Conservation (phyloP, 2,329 filamentous ascomycete genomes). For the Raffaelea ambrosiae region DNA sequence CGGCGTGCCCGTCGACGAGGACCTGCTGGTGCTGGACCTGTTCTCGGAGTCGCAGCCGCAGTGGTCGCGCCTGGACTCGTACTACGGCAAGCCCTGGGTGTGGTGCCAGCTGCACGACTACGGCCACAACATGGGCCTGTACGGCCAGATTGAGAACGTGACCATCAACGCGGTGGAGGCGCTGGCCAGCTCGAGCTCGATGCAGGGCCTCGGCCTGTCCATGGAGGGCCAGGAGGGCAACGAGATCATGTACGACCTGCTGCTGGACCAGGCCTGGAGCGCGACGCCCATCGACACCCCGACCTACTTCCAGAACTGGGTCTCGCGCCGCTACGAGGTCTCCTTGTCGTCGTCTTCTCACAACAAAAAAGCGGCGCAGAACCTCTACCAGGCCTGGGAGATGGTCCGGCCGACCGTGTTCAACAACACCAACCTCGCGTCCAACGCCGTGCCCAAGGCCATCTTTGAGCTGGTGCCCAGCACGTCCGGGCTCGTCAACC, state of each 20-base stretch:
- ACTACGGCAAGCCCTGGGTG: constrained; percentile 44
- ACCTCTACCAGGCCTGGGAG: constrained; percentile 36
- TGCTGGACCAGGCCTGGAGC: constrained; percentile 43
- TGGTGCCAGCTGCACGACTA: constrained; percentile 45
- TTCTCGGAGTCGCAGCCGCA: constrained; percentile 40
- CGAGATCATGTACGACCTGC: constrained; percentile 41
- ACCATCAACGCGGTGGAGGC: constrained; percentile 38
- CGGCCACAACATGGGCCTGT: constrained; percentile 39
- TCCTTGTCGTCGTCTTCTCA: constrained; percentile 9
- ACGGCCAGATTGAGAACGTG: constrained; percentile 40
- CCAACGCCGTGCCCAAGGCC: constrained; percentile 32
- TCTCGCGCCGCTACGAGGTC: constrained; percentile 27
- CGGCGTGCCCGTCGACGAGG: constrained; percentile 30
- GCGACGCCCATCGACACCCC: constrained; percentile 30
- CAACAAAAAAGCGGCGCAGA: constrained; percentile 14
- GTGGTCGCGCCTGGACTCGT: constrained; percentile 40
- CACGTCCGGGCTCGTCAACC: constrained; percentile 27
- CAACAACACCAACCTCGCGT: constrained; percentile 36
- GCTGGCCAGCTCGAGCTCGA: constrained; percentile 26
- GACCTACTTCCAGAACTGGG: constrained; percentile 38
- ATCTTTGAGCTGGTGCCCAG: constrained; percentile 36
- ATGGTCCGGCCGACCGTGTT: constrained; percentile 34
- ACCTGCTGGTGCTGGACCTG: constrained; percentile 43
- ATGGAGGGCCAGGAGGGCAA: constrained; percentile 44
- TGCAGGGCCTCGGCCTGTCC: constrained; percentile 39